These are phyloP conservation scores for Westerdykella ornata DNA, from an alignment of 2,329 filamentous ascomycete species.

Conservation along the genomic window DNA sequence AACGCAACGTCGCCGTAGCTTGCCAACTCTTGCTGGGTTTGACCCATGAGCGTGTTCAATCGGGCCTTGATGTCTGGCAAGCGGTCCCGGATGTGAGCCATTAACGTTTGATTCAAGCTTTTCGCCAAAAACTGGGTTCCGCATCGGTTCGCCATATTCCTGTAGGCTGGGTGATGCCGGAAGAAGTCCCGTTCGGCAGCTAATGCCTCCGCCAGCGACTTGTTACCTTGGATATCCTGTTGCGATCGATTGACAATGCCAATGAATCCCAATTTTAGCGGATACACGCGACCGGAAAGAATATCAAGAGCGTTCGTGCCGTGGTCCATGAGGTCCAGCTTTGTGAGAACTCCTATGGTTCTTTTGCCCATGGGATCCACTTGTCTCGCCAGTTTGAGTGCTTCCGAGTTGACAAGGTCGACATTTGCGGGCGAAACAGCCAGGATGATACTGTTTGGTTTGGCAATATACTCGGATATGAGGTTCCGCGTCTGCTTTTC, in stretches of 20 bases:
- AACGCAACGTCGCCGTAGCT: slow-evolving; percentile 98
- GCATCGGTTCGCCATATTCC: slow-evolving; percentile 89
- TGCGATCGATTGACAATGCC: slow-evolving; percentile 97
- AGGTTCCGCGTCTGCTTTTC: slow-evolving; percentile 97
- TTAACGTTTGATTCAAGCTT: slow-evolving; percentile 88
- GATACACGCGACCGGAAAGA: slow-evolving; percentile 92
- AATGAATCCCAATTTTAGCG: slow-evolving; percentile 93
- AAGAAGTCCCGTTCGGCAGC: slow-evolving; percentile 92
- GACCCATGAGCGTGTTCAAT: slow-evolving; percentile 97
- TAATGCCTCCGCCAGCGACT: slow-evolving; percentile 87
- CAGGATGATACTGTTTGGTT: slow-evolving; percentile 96
- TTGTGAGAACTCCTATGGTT: slow-evolving; percentile 95
- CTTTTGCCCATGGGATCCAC: slow-evolving; percentile 90
- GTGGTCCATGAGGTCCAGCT: slow-evolving; percentile 97
- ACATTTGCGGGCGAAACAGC: slow-evolving; percentile 97
- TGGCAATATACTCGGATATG: slow-evolving; percentile 96
- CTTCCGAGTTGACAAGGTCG: slow-evolving; percentile 96
- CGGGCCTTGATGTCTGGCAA: slow-evolving; percentile 97
- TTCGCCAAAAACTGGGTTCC: slow-evolving; percentile 93
- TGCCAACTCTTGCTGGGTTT: slow-evolving; percentile 95
- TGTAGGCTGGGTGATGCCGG: slow-evolving; percentile 91
- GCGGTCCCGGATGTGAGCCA: slow-evolving; percentile 92
- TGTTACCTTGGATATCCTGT: slow-evolving; percentile 93
- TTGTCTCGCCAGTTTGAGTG: slow-evolving; percentile 91
- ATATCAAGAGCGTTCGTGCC: slow-evolving; percentile 97